Base-by-base conservation (phyloP, 768 basidiomycete species). In the Pleurotus salmoneostramineus region DNA sequence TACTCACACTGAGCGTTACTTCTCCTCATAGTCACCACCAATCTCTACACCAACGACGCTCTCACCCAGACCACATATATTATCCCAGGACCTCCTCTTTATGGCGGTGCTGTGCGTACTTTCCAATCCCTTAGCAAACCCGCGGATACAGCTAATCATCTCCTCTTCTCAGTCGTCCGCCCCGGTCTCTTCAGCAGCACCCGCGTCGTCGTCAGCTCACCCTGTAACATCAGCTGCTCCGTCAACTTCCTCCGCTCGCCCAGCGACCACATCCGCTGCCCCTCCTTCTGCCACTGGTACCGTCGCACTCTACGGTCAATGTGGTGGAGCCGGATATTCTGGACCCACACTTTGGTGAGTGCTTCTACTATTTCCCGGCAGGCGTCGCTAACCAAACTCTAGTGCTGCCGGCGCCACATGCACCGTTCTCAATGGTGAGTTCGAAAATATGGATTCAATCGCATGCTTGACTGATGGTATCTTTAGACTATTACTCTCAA, bases 61-160 rank as follows among this genome's bases (percentile, higher is more conserved):
- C 65, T 74, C 58, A 74, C 75, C 1, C 49, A 69, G 64, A 75
- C 73, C 15, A 74, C 68, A 21, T 79, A 80, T 63, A 58, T 64
- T 6, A 77, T 80, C 52, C 77, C 77, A 3, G 76, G 77, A 31
- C 77, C 78, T 15, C 72, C 77, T 43, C 74, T 83, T 15, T 83
- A 80, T 66, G 78, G 74, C 31, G 68, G 66, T 2, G 12, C 44
- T 17, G 44, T 45, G 17, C 12, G 44, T 45, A 27, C 21, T 27
- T 27, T 27, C 21, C 21, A 27, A 45, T 45, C n/a, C 12, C 44
- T 45, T 11, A 15, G n/a, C 1, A 40, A 27, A 27, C 21, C 21
- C 21, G 21, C 21, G 21, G 37, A 40, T n/a, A n/a, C n/a, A n/a
- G n/a, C 37, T n/a, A 10, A 40, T 10, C 8, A 40, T n/a, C n/a